Base-by-base conservation (phyloP, 78 protist genomes). In the Dictyostelium brefeldianum region DNA sequence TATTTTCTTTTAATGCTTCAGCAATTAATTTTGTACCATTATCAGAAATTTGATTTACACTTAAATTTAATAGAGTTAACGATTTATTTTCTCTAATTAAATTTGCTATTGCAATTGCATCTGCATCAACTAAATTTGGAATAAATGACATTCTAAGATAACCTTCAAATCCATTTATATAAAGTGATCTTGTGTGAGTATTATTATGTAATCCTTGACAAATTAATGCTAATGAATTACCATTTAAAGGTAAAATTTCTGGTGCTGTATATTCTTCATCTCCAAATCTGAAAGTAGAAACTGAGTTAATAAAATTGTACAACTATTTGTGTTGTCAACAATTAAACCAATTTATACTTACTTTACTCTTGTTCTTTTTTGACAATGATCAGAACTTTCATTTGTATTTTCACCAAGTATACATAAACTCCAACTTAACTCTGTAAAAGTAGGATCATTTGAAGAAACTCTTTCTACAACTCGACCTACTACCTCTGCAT, bases 191-290 rank as follows among this genome's bases (percentile, higher is more conserved):
- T 17, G 54, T 77, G 6, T 20, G 22, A 3, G 48, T 65, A 50
- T 87, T 87, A 29, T 74, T 77, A 20, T 87, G 78, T 29, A 87
- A 20, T 47, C 80, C 69, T 57, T 87, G 93, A 59, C 83, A 73
- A 46, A 87, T 77, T 12, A 87, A 31, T n/a, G 67, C 17, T 11
- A 87, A 22, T 27, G 93, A n/a, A 51, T 74, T 77, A 11, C 92
- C 92, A 77, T 87, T 87, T 43, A 87, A 64, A 17, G 93, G 93
- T 77, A 87, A 27, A 43, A 87, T 87, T 65, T 87, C 93, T 20
- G 93, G 93, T 27, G 93, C 93, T 25, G 77, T 87, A 59, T 87
- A 87, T 64, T 87, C 84, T 64, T 87, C 93, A 31, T 87, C 93
- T 25, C 84, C 54, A 77, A 75, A 87, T 77, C 80, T 84, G 36